Conservation (phyloP, 257 asterid genomes). For the Primulina huaijiensis region DNA sequence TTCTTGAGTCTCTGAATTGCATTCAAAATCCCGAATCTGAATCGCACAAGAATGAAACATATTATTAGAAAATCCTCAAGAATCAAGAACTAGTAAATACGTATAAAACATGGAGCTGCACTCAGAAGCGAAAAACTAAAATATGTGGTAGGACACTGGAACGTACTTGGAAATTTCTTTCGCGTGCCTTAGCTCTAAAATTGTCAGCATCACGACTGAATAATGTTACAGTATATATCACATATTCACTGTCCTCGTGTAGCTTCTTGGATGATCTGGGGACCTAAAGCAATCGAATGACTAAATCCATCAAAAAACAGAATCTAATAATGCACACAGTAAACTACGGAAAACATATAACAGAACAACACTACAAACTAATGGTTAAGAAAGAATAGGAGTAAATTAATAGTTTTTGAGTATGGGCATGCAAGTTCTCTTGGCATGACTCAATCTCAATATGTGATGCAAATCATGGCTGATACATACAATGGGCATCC, state of each 20-base stretch:
- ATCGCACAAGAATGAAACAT: slow-evolving; percentile 28
- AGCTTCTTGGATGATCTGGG: slow-evolving; percentile 95
- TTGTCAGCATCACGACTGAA: slow-evolving; percentile 93
- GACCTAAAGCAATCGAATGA: slow-evolving; percentile 47
- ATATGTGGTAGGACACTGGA: slow-evolving; percentile 7
- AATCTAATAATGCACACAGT: slow-evolving; percentile 15
- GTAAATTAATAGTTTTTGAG: slow-evolving; percentile 16
- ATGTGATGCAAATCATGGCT: not conserved
- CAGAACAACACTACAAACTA: slow-evolving; percentile 2
- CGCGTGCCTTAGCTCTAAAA: slow-evolving; percentile 86
- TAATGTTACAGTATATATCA: slow-evolving; percentile 71
- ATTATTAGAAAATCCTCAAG: slow-evolving; percentile 4
- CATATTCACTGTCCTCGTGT: slow-evolving; percentile 82
- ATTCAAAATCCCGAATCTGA: slow-evolving; percentile 83
- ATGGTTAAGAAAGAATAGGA: slow-evolving; percentile 6
- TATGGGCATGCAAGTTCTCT: slow-evolving; percentile 4
- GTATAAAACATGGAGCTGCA: not conserved
- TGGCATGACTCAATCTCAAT: slow-evolving; percentile 1
- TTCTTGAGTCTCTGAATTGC: slow-evolving; percentile 72
- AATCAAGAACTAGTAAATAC: not conserved
- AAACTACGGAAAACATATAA: not conserved
- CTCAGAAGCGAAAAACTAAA: slow-evolving; percentile 13
- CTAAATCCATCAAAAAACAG: slow-evolving; percentile 27
- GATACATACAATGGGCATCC: not conserved
- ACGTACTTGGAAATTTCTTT: slow-evolving; percentile 81